Evolutionary conservation across 2,329 filamentous ascomycete genomes (phyloP).

Genomic region (Rhinocladiella similis): DNA sequence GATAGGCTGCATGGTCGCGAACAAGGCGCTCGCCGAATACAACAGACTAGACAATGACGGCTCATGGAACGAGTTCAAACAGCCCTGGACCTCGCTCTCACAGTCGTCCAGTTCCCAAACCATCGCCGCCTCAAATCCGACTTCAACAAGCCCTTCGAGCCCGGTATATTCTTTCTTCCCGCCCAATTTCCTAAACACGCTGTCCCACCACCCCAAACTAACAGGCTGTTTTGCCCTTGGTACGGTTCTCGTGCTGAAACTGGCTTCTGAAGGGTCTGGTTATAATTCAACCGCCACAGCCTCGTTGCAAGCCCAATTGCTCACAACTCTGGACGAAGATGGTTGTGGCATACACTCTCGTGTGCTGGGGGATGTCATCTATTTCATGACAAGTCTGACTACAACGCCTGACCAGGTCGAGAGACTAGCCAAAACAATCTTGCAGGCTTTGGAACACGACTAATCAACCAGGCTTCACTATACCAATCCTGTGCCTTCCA

Average conservation of each 20-base stretch:
- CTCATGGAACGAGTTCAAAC: constrained; percentile 58
- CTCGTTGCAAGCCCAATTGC: constrained; percentile 52
- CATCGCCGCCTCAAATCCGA: background rate
- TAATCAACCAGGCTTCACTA: background rate
- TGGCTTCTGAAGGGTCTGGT: constrained; percentile 51
- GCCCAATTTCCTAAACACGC: constrained; percentile 54
- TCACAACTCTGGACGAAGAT: constrained; percentile 38
- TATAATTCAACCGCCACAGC: constrained; percentile 59
- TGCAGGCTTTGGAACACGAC: constrained; percentile 25
- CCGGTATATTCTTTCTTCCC: constrained; percentile 72
- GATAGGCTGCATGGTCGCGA: constrained; percentile 75
- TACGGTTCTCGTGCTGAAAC: constrained; percentile 68
- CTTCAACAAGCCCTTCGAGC: background rate
- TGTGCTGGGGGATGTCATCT: constrained; percentile 62
- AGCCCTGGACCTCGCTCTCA: constrained; percentile 44
- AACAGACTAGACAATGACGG: constrained; percentile 56
- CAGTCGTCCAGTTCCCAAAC: background rate
- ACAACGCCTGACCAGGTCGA: constrained; percentile 39
- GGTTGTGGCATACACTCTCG: constrained; percentile 56
- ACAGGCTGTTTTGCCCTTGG: constrained; percentile 72
- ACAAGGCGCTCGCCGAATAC: constrained; percentile 65
- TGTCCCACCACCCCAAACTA: constrained; percentile 61
- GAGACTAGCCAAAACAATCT: constrained; percentile 19
- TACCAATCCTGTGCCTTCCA: too few species aligned
- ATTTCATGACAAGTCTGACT: constrained; percentile 60